Evolutionary conservation across 768 basidiomycete genomes (phyloP), one percentile per base, ranked within the genome.

Genomic region (Kwoniella bestiolae): DNA sequence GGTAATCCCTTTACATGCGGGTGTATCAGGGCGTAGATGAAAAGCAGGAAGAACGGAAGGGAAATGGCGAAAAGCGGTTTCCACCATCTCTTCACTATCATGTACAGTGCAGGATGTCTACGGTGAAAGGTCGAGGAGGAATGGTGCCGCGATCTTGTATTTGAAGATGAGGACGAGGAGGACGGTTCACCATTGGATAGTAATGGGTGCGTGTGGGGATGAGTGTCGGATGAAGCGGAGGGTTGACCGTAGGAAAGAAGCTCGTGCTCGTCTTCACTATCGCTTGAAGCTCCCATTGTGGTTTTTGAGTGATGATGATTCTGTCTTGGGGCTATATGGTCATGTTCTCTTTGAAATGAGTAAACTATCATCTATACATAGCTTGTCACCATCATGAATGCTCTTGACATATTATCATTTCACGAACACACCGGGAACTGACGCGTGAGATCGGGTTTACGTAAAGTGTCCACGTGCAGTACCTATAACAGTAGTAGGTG

Each of bases 1-100:
- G 75, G 75, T 57, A 76, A 47, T 11, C 75, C 72, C 21, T 70
- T 70, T 3, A 74, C 72, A 51, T 74, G 73, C 6, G 75, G 75
- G 45, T 76, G 73, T 3, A 76, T 51, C 11, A 66, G 12, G 7
- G 65, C 61, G 49, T 76, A 76, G 31, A 76, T 26, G 62, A 72
- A 72, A 3, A 74, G 29, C 1, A 76, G 58, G 23, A 74, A 25
- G 52, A 70, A 72, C 18, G 75, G 75, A 4, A 66, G 32, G 5
- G 56, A 44, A 5, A 76, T 46, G 3, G 68, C 67, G 23, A 60
- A 50, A 0, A 69, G 45, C 3, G 75, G 75, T 56, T 62, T 69
- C 75, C 72, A 74, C 50, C 57, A 73, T 45, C 60, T 29, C 38
- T 62, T 63, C 46, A 71, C 18, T n/a, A 34, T 16, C 1, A 50